Evolutionary conservation across 805 yeast species (phyloP).

Genomic region (Zygosaccharomyces gambellarensis): DNA sequence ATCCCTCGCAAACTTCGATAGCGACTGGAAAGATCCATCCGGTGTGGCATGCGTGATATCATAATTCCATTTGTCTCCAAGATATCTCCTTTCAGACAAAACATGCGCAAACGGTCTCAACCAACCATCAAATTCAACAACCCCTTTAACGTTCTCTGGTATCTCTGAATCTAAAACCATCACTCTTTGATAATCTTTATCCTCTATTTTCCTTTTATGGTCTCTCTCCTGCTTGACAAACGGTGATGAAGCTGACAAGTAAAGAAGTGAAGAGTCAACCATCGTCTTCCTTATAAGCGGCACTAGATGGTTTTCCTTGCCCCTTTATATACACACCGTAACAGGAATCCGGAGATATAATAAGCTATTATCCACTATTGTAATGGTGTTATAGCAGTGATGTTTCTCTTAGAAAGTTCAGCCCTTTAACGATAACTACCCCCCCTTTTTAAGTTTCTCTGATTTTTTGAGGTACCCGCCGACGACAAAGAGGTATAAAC

Average conservation of each 20-base stretch:
- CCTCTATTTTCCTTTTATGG: no score
- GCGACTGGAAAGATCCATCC: slow-evolving; percentile 55
- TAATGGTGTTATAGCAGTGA: not conserved
- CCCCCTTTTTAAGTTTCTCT: not conserved
- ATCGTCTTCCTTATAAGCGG: not conserved
- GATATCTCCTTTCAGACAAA: slow-evolving; percentile 59
- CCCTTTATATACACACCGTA: not conserved
- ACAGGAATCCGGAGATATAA: no score
- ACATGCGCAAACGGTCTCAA: slow-evolving; percentile 71
- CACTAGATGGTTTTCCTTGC: not conserved
- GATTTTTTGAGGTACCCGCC: slow-evolving; percentile 4
- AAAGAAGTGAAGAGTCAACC: not conserved
- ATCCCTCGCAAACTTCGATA: slow-evolving; percentile 60
- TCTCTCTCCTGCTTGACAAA: not conserved
- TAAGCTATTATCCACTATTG: no score
- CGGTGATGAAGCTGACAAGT: not conserved
- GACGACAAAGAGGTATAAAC: not conserved
- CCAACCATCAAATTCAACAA: slow-evolving; percentile 80
- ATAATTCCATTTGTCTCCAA: slow-evolving; percentile 60
- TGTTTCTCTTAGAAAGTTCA: not conserved
- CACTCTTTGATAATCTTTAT: not conserved
- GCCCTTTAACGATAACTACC: not conserved
- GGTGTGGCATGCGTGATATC: slow-evolving; percentile 38
- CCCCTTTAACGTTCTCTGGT: slow-evolving; percentile 47
- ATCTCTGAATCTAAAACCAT: slow-evolving; percentile 17